Evolutionary conservation across 2,329 filamentous ascomycete species (phyloP).

Genomic region (Fusarium algeriense): DNA sequence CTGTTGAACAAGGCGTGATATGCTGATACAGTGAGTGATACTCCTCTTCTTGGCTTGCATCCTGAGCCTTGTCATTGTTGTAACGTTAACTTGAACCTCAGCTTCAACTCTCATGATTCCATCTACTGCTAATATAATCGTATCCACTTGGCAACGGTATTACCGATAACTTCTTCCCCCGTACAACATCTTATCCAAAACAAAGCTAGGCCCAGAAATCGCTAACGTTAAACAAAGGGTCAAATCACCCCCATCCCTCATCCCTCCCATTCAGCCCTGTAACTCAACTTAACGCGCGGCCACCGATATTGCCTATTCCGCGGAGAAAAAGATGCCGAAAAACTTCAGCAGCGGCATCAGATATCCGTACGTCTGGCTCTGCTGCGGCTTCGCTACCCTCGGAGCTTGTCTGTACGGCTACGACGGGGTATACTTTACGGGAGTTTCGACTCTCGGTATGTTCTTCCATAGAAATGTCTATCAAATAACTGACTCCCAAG

Average conservation of each 20-base stretch:
- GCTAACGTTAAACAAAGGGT: not conserved
- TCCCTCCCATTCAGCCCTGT: conserved; percentile 27
- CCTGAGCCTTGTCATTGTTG: not conserved
- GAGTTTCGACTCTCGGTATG: conserved; percentile 51
- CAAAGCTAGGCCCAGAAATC: conserved; percentile 10
- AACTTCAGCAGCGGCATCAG: conserved; percentile 28
- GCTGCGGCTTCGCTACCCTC: conserved; percentile 53
- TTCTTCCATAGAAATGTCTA: not conserved
- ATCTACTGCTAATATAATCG: not conserved
- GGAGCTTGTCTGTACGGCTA: conserved; percentile 55
- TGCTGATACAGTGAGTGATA: not conserved
- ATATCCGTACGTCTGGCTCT: conserved; percentile 50
- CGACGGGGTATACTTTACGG: conserved; percentile 53
- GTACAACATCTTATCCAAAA: not conserved
- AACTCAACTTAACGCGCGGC: conserved; percentile 1
- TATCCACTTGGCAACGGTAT: not conserved
- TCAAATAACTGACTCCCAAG: conserved; percentile 26
- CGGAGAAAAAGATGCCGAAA: conserved; percentile 19
- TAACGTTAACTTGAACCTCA: not conserved
- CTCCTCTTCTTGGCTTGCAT: not conserved
- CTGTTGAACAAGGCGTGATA: too few relatives aligned
- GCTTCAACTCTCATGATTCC: not conserved
- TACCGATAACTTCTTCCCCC: not conserved
- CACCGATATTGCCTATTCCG: not conserved
- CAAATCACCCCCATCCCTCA: not conserved